Percentiles rank a stretch among this genome's conserved stretches.
Evolutionary conservation across 2,329 filamentous ascomycete genomes (phyloP).

Genomic region (Cladosporium velox): DNA sequence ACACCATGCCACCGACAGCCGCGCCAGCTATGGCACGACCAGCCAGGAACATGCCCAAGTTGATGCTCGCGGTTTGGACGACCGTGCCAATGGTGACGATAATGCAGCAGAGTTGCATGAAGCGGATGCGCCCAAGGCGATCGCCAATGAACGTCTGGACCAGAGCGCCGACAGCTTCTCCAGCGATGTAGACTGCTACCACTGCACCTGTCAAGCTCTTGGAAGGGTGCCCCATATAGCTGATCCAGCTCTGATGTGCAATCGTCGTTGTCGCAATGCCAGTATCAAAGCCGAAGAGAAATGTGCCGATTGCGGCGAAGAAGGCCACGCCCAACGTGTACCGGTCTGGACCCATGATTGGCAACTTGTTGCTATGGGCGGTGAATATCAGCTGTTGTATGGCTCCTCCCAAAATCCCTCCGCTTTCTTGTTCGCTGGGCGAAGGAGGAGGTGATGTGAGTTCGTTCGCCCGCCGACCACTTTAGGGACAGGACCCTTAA

Average conservation of each 20-base stretch:
- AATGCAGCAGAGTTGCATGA: constrained; percentile 68
- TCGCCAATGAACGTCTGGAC: constrained; percentile 57
- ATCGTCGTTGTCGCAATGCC: constrained; percentile 64
- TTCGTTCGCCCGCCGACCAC: neutral
- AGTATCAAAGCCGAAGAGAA: constrained; percentile 62
- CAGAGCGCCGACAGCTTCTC: constrained; percentile 57
- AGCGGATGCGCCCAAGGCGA: constrained; percentile 66
- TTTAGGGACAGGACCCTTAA: neutral
- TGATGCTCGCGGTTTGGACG: constrained; percentile 61
- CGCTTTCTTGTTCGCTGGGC: neutral
- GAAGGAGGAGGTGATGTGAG: neutral
- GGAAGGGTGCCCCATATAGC: constrained; percentile 60
- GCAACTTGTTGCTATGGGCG: no score
- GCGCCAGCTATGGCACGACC: constrained; percentile 75
- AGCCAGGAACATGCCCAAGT: constrained; percentile 65
- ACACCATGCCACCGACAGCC: constrained; percentile 78
- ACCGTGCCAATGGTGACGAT: constrained; percentile 67
- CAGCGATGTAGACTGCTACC: constrained; percentile 60
- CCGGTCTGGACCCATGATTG: constrained; percentile 29
- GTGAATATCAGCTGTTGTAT: neutral
- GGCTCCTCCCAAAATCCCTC: neutral
- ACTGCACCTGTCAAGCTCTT: constrained; percentile 59
- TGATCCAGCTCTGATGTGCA: constrained; percentile 60
- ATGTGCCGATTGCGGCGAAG: constrained; percentile 61
- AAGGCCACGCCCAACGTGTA: constrained; percentile 56